Evolutionary conservation across 768 basidiomycete species (phyloP), one percentile per base, ranked within the genome.

Genomic region (Clathrus columnatus): DNA sequence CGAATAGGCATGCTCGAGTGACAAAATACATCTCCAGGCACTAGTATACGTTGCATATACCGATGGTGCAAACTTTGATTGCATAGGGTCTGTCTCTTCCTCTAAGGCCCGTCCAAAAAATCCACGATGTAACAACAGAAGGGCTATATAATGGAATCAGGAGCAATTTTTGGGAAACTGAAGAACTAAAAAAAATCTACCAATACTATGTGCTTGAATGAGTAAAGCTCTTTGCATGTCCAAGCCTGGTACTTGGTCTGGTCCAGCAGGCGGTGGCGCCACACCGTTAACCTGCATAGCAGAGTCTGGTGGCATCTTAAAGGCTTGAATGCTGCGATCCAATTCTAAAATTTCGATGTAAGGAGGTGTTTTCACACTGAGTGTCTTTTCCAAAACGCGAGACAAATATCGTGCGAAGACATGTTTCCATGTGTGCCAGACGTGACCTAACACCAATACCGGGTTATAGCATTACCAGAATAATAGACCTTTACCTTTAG

Each of bases 81-180:
- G 74, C 48, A 82, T 69, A 2, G 81, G 70, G 53, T 86, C 81
- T 27, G 18, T 50, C 20, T 50, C 49, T 50, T 86, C 84, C 61
- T 78, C 83, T 56, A 86, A 77, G 3, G 84, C 84, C 43, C 82
- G 75, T 26, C 84, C 84, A 60, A 86, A 85, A 70, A 85, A 86
- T 64, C 82, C 83, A 60, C 84, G 75, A 62, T 86, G 84, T 42
- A 86, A 71, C 66, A 85, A 85, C 17, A 86, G 70, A 36, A 85
- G 73, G 66, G 82, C 84, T 85, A 49, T 30, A 36, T 27, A 51
- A 11, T 8, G 36, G n/a, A 36, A 48, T 29, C 44, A 32, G 26
- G n/a, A 14, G 51, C 23, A 32, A 29, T 28, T 8, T 24, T 6
- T 20, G 16, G 3, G 14, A 10, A 47, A 28, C 20, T 2, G 16